Evolutionary conservation across 345 rosid species (phyloP), one percentile per base, ranked within the genome.

Genomic region (Eucalyptus globulus): DNA sequence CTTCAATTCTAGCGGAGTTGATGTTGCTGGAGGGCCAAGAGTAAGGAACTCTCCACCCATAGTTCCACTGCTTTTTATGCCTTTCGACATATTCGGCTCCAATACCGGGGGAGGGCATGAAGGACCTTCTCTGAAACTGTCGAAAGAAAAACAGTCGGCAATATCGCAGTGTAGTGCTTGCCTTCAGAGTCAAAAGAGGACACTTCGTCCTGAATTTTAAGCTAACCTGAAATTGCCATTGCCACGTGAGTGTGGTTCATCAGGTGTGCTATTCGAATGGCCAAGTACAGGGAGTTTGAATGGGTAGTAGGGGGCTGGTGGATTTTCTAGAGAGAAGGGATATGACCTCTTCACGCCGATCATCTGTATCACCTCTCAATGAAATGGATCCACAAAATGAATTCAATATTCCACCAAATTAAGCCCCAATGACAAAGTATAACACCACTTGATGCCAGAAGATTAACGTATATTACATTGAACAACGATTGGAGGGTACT

Each of bases 261-360:
- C 91, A n/a, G 90, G 81, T 47, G 76, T 89, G 87, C 91, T 88
- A 89, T 87, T 89, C 43, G 93, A 89, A 87, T 91, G 91, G 34
- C 86, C 90, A 81, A 88, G 60, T 31, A 89, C 81, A 81, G 90
- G 91, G 80, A 87, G 69, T 76, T 91, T 94, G 92, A 83, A 86
- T 69, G 29, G 89, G 47, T 91, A 45, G 87, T 90, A 76, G 24
- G 91, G 89, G 44, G 86, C 89, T 65, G 91, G 92, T 27, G 93
- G 89, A 87, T 91, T 88, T 54, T 93, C 95, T 22, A 89, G 80
- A 69, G 91, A 72, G 92, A 94, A 95, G 31, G 94, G 95, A 87
- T 88, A 91, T 60, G 91, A 49, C 88, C 97, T 94, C 92, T 94
- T 95, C 93, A 87, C 45, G 86, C 96, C 93, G 90, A 91, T 91